These are phyloP conservation scores for Endogone sp. DNA, from an alignment of 192 early-diverging fungal genomes.

Conservation along the genomic window DNA sequence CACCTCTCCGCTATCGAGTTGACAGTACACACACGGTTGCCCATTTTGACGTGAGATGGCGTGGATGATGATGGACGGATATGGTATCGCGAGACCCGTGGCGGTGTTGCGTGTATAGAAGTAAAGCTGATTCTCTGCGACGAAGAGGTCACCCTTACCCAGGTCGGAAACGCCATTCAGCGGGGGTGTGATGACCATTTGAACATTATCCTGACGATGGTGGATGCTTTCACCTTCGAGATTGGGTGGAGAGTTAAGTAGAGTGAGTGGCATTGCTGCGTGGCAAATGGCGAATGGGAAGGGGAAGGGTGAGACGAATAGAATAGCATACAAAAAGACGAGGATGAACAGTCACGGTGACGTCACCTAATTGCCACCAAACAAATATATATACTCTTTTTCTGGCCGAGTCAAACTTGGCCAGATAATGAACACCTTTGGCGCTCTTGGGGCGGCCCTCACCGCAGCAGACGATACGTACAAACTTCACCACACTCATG, in stretches of 20 bases:
- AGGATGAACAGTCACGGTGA: background rate
- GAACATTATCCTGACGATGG: background rate
- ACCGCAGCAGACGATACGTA: background rate
- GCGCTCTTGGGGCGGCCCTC: too few species aligned
- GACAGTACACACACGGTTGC: conserved; percentile 61
- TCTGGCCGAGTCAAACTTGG: too few species aligned
- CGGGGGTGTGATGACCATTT: background rate
- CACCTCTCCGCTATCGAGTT: conserved; percentile 44
- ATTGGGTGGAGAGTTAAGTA: background rate
- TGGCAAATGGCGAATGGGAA: background rate
- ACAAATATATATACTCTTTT: too few species aligned
- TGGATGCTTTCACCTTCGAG: background rate
- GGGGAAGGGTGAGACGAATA: background rate
- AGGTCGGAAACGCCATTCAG: background rate
- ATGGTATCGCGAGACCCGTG: conserved; percentile 53
- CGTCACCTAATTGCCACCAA: background rate
- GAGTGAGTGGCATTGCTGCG: conserved; percentile 1
- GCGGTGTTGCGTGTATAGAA: conserved; percentile 41
- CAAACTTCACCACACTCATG: background rate
- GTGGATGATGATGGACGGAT: conserved; percentile 64
- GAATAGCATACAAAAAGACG: background rate
- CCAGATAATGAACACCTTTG: background rate
- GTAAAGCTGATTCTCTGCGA: conserved; percentile 36
- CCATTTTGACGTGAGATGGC: conserved; percentile 56
- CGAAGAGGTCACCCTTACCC: background rate